These are phyloP conservation scores for Epichloe scottii DNA, from an alignment of 2,329 filamentous ascomycete species.

Conservation along the genomic window DNA sequence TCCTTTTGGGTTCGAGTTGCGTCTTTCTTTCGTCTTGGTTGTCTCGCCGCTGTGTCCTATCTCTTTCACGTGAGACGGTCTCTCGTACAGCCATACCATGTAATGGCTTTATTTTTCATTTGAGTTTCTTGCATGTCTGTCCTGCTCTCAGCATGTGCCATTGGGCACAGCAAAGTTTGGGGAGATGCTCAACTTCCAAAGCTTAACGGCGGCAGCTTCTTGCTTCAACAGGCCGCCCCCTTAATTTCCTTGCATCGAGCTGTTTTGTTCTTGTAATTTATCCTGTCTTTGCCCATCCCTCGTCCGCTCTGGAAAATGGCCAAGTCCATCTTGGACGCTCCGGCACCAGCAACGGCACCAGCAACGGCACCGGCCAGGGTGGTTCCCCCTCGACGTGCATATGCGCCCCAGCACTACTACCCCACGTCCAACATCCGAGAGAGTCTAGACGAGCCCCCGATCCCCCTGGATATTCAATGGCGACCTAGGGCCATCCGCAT, in stretches of 20 bases:
- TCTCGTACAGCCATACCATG: too few species aligned
- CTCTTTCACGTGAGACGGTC: too few species aligned
- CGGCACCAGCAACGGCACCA: too few species aligned
- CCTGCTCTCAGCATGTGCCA: not conserved
- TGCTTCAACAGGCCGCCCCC: not conserved
- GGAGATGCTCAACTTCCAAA: not conserved
- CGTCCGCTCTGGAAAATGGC: too few species aligned
- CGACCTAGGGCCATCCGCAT: not conserved
- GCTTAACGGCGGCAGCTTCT: not conserved
- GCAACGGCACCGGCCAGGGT: not conserved
- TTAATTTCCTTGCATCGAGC: too few species aligned
- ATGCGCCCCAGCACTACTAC: conserved; percentile 6
- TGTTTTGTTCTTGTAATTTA: not conserved
- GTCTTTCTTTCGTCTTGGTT: not conserved
- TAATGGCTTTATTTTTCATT: too few species aligned
- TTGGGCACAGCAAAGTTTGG: not conserved
- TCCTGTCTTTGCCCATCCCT: not conserved
- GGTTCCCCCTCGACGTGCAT: conserved; percentile 1
- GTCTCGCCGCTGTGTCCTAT: not conserved
- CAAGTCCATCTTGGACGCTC: conserved; percentile 2
- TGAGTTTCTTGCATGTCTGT: not conserved
- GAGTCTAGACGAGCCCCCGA: not conserved
- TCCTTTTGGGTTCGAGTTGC: not conserved
- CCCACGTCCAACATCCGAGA: conserved; percentile 9
- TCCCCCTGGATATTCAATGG: not conserved